Base-by-base conservation (phyloP, 129 eudicot genomes). In the Saposhnikovia divaricata region DNA sequence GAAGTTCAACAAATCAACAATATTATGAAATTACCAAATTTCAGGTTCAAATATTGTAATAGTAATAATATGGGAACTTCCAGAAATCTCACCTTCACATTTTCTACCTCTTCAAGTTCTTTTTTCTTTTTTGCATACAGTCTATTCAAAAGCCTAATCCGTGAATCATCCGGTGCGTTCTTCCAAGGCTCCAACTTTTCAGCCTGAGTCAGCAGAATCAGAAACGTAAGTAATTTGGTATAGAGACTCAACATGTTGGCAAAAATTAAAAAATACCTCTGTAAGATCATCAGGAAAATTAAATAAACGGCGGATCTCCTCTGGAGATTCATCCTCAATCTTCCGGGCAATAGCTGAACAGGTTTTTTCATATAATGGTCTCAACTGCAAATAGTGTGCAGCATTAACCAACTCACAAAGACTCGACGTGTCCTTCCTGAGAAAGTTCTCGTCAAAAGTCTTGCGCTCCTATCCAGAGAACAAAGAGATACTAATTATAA, bases 301-400 rank as follows among this genome's bases (percentile, higher is more conserved):
- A 85, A 93, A 93, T 76, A 88, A 90, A 81, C 88, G 96, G 66
- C 98, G 88, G 65, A 93, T 91, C 88, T 93, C 98, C 89, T 90
- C 96, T 7, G 98, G 96, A 79, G 92, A 86, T 81, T 86, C 91
- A 74, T 93, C 98, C 81, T 93, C 98, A 80, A 93, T 93, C 85
- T 90, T 88, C 71, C 98, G 89, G 69, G 98, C 98, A 81, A 93
- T 96, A 79, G 98, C 96, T 63, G 96, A 91, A 78, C 98, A 90
- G 13, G 98, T 93, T 57, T 90, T 89, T 74, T 93, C 98, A 80
- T 90, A 93, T 84, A 93, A 82, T 25, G 96, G 93, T 87, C 85
- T 90, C 86, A 93, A 83, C 23, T 93, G 91, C 44, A 93, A 85
- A 81, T 93, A 89, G 81, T 93, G 93, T 66, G 98, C 96, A 77